Evolutionary conservation across 2,329 filamentous ascomycete species (phyloP), one percentile per base, ranked within the genome.

Genomic region (Bimuria novae-zelandiae): DNA sequence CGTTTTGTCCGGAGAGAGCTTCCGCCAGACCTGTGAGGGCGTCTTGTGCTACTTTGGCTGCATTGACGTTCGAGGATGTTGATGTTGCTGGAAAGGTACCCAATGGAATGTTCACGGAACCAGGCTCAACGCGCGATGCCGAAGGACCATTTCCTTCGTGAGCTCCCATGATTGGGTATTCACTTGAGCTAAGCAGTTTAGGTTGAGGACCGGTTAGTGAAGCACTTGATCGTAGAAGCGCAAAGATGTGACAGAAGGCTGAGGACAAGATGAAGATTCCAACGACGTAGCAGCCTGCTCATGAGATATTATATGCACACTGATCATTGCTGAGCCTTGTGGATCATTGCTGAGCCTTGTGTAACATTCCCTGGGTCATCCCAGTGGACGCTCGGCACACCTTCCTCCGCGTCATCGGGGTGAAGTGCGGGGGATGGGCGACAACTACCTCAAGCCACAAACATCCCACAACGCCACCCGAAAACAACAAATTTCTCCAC

Each of bases 91-190:
- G 79, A 43, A 80, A 79, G 21, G 74, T 64, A n/a, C 77, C 78
- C 2, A 80, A 62, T 2, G 71, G 64, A 35, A 84, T 76, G 62
- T 86, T 85, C 65, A 80, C 67, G 0, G 83, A 86, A 46, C 84
- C 84, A 0, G 80, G 77, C 61, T 77, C 76, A 36, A 76, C 68
- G 17, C 79, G 74, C 39, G 79, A 69, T 54, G 73, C 72, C 1
- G 79, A 79, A n/a, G 66, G 61, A 22, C 66, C 62, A 10, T 59
- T 55, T 8, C 49, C 53, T 37, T 64, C 61, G 32, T 62, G 60
- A 45, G 60, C 51, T 36, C 64, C 64, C 64, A 67, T 67, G 45
- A 42, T 32, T 55, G 37, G 42, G 19, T 19, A 27, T 23, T 41
- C 33, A 12, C 25, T 32, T 45, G 30, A 19, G 19, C 19, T 39